These are phyloP conservation scores for Beauveria varroae DNA, from an alignment of 2,329 filamentous ascomycete genomes.

Conservation along the genomic window DNA sequence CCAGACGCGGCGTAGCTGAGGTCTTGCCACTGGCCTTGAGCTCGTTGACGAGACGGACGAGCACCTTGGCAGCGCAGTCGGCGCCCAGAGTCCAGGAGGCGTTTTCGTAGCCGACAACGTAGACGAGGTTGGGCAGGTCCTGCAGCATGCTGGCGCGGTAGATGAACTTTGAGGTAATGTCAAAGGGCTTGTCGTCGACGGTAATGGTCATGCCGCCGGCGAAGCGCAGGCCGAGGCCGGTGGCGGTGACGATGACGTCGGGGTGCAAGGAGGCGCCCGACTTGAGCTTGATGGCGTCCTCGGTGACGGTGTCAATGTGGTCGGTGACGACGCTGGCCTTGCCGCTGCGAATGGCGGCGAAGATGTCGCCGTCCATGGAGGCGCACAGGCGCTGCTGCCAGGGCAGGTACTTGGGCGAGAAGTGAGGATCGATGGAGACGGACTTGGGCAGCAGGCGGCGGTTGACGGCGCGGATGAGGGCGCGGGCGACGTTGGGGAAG, in stretches of 20 bases:
- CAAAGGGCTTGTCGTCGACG: conserved; percentile 41
- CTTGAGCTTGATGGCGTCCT: conserved; percentile 34
- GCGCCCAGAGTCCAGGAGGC: conserved; percentile 56
- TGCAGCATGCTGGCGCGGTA: conserved; percentile 58
- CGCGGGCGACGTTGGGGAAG: conserved; percentile 39
- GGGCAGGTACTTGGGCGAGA: conserved; percentile 46
- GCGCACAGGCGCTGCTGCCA: conserved; percentile 68
- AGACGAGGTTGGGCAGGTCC: conserved; percentile 52
- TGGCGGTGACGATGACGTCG: conserved; percentile 59
- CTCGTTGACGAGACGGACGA: conserved; percentile 41
- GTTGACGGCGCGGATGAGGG: conserved; percentile 34
- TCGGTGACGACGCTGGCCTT: conserved; percentile 37
- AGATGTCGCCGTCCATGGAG: conserved; percentile 40
- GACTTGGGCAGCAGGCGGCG: conserved; percentile 38
- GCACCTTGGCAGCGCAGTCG: conserved; percentile 43
- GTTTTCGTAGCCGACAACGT: conserved; percentile 53
- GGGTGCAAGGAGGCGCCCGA: conserved; percentile 40
- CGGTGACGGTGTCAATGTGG: conserved; percentile 37
- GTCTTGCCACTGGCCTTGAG: conserved; percentile 38
- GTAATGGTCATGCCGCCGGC: conserved; percentile 43
- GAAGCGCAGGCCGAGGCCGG: conserved; percentile 50
- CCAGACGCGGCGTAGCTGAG: background rate
- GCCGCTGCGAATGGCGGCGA: conserved; percentile 29
- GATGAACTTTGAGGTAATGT: conserved; percentile 37
- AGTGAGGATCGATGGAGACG: conserved; percentile 44